Evolutionary conservation across 495 filamentous ascomycete genomes (phyloP).

Genomic region (Tuber calosporum): DNA sequence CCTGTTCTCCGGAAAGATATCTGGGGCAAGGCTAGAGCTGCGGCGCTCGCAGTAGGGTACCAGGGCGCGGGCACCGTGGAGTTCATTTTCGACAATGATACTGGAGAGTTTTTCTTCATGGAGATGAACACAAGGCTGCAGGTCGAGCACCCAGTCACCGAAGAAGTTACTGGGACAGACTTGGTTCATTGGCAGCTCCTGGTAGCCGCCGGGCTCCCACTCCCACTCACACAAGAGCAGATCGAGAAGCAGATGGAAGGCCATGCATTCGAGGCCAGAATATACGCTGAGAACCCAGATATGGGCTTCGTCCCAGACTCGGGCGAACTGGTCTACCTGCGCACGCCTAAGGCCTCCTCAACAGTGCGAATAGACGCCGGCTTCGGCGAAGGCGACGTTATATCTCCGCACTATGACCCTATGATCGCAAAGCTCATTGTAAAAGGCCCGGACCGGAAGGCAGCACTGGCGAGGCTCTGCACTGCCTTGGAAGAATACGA

Average conservation of each 20-base stretch:
- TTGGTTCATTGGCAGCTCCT: conserved; percentile 94
- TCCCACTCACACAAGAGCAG: conserved; percentile 80
- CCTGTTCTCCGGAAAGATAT: conserved; percentile 74
- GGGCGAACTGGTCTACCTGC: conserved; percentile 75
- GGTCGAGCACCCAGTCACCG: conserved; percentile 95
- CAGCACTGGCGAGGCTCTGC: conserved; percentile 73
- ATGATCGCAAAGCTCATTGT: conserved; percentile 99
- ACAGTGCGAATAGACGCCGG: conserved; percentile 87
- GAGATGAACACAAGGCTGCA: conserved; percentile 98
- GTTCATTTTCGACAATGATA: conserved; percentile 97
- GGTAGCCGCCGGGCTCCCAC: conserved; percentile 73
- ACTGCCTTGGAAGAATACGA: conserved; percentile 84
- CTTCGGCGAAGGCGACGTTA: conserved; percentile 81
- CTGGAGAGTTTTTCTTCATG: conserved; percentile 95
- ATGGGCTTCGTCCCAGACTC: conserved; percentile 90
- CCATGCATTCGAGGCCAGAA: conserved; percentile 87
- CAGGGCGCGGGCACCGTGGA: conserved; percentile 95
- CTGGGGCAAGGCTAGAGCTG: conserved; percentile 86
- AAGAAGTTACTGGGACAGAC: conserved; percentile 93
- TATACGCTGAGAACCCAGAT: conserved; percentile 92
- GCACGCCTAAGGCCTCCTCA: conserved; percentile 59
- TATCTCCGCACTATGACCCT: conserved; percentile 93
- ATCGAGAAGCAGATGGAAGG: conserved; percentile 75
- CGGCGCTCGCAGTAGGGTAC: conserved; percentile 86
- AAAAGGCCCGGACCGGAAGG: conserved; percentile 65